Evolutionary conservation across 257 asterid genomes (phyloP), one percentile per base, ranked within the genome.

Genomic region (Solanum tarijense): DNA sequence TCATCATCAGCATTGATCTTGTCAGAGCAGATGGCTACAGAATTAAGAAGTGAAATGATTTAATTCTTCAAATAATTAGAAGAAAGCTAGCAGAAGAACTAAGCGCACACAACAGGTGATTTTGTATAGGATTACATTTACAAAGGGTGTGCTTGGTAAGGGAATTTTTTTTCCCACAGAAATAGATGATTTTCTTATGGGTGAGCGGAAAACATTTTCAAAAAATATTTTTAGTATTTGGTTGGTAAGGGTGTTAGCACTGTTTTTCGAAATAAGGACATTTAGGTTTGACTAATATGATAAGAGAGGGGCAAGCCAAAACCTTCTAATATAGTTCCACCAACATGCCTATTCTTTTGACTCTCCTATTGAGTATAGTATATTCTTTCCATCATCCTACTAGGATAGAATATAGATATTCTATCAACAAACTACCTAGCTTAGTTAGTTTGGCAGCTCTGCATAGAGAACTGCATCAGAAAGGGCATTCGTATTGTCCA

Each of bases 1-100:
- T 86, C 88, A 72, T 69, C 84, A 48, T 68, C 65, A 21, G 9
- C 84, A 27, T 60, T 55, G 68, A 34, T 74, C 75, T 86, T 86
- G 14, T 71, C 89, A 12, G 72, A 32, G 84, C 84, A 91, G 88
- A 88, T 89, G 68, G 83, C 91, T 86, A 87, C 83, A 83, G 88
- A 85, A 87, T 23, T 27, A 73, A 72, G 25, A 72, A 36, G 69
- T 48, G 83, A 83, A 58, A 65, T 11, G 48, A 21, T 48, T 38
- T 83, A 66, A 9, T 21, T 65, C 60, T 31, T 88, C 62, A 1
- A 73, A 72, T 43, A 38, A 86, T 34, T 29, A 81, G 68, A 81
- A 29, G 68, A 46, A 81, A 29, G 32, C 85, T 20, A 79, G 27
- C 85, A 43, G 65, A 27, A 43, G 85, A 43, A 7, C 32, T 27